phyloP scores from a whole-genome alignment of 176 grass and related monocot species.

The Areca catechu region DNA sequence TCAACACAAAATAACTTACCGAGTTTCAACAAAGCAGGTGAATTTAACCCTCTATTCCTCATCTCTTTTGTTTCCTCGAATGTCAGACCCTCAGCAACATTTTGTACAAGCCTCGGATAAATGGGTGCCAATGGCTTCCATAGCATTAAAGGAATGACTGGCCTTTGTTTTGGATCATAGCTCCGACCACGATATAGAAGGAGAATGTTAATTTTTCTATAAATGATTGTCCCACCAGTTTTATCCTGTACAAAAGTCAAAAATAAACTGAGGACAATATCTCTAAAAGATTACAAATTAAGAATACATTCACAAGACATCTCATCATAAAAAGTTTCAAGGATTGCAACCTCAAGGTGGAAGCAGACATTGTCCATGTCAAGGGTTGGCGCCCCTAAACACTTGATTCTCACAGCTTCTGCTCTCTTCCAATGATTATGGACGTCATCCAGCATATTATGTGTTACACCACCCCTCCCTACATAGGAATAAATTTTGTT shows the following conservation, averaged over 20 bases:
- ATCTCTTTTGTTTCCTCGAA: constrained; percentile 62
- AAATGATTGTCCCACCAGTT: constrained; percentile 60
- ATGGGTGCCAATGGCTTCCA: constrained; percentile 74
- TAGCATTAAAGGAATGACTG: constrained; percentile 49
- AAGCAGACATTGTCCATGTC: constrained; percentile 65
- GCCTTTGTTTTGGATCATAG: constrained; percentile 42
- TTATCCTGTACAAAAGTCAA: constrained; percentile 40
- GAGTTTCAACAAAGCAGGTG: constrained; percentile 41
- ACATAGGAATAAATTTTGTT: not conserved
- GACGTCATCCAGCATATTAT: constrained; percentile 79
- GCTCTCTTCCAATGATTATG: constrained; percentile 66
- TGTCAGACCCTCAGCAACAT: constrained; percentile 41
- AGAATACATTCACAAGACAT: too few relatives aligned
- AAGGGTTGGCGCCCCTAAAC: constrained; percentile 61
- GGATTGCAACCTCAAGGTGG: constrained; percentile 53
- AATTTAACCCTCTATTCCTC: constrained; percentile 50
- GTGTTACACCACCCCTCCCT: constrained; percentile 63
- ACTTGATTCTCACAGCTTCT: constrained; percentile 74
- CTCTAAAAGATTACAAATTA: not conserved
- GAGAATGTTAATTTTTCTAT: constrained; percentile 39
- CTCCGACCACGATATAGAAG: constrained; percentile 49
- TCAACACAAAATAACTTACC: constrained; percentile 26
- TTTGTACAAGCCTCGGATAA: constrained; percentile 53
- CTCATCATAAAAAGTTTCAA: too few relatives aligned
- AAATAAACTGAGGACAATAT: constrained; percentile 15